Base-by-base conservation (phyloP, 352 stramenopile species). In the Globisporangium megalacanthum region DNA sequence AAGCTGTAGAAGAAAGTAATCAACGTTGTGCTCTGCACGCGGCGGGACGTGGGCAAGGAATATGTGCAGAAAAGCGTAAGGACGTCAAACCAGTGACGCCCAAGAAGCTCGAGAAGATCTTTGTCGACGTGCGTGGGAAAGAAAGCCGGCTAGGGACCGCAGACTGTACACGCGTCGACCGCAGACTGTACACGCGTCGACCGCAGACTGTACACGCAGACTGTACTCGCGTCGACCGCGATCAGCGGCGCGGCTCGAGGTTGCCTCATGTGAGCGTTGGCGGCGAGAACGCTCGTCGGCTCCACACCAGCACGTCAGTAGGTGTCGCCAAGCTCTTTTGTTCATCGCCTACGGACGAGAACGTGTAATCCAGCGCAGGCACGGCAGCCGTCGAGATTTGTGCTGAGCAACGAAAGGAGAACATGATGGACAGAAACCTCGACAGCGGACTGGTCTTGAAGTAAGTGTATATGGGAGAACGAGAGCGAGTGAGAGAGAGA, bases 61-160 rank as follows among this genome's bases (percentile, higher is more conserved):
- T 75, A 79, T 25, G 79, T 94, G 45, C 64, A 92, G 4, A 64
- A 73, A 74, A 77, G 33, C 79, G 92, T 29, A 74, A 85, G 66
- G 81, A 80, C 51, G 73, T 92, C 55, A 91, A 90, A 56, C 65
- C 81, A 8, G 68, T 83, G 54, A 91, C 75, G n/a, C 65, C 91
- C 7, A 91, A 89, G 47, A 79, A 94, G 49, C 73, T 94, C 9
- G 84, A 94, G 59, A 92, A 91, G 62, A 88, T 74, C 61, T 92
- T 94, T 65, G 77, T 86, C 14, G 77, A 90, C 14, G n/a, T 56
- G 64, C 20, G 76, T 82, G 13, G 52, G 77, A 10, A 66, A 68
- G 25, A 69, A 66, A 22, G 62, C 69, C 17, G 49, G 61, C 11
- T 69, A 72, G 29, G 66, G 74, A 5, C 81, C 80, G 6, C 73